A percentile compares a stretch with the other conserved stretches of the same genome.
These are phyloP conservation scores for Casuarina equisetifolia DNA, from an alignment of 306 rosid genomes.

Conservation along the genomic window DNA sequence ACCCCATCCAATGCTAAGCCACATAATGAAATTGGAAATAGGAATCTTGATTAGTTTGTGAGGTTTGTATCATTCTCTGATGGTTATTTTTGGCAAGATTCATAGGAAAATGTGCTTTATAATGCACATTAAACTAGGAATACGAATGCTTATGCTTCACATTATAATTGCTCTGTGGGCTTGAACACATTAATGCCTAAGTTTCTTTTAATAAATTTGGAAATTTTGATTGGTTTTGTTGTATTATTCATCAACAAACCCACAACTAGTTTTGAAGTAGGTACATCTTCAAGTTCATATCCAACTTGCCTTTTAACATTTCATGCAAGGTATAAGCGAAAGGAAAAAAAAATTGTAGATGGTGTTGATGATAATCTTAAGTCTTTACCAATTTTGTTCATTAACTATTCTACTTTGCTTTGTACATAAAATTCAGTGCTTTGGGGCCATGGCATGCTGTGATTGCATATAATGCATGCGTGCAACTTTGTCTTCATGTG, in stretches of 20 bases:
- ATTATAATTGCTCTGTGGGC: slow-evolving; percentile 5
- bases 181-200: not conserved
- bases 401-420: slow-evolving; percentile 23
- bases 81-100: not conserved
- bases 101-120: not conserved
- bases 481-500: slow-evolving; percentile 94
- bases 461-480: slow-evolving; percentile 95
- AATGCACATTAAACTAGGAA: not conserved
- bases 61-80: slow-evolving; percentile 51
- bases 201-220: slow-evolving; percentile 18
- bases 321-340: slow-evolving; percentile 98
- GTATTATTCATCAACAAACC: slow-evolving; percentile 43
- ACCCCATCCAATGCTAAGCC: slow-evolving; percentile 34
- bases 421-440: slow-evolving; percentile 60
- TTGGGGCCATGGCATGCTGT: slow-evolving; percentile 94
- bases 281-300: slow-evolving; percentile 50
- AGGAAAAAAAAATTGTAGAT: slow-evolving; percentile 7
- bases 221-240: slow-evolving; percentile 5
- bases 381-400: slow-evolving; percentile 12
- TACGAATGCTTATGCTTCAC: not conserved
- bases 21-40: slow-evolving; percentile 30
- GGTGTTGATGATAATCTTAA: slow-evolving; percentile 14
- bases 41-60: slow-evolving; percentile 48
- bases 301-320: slow-evolving; percentile 79
- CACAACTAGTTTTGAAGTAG: slow-evolving; percentile 61